Base-by-base conservation (phyloP, 2,329 filamentous ascomycete species). In the Ilyonectria robusta region DNA sequence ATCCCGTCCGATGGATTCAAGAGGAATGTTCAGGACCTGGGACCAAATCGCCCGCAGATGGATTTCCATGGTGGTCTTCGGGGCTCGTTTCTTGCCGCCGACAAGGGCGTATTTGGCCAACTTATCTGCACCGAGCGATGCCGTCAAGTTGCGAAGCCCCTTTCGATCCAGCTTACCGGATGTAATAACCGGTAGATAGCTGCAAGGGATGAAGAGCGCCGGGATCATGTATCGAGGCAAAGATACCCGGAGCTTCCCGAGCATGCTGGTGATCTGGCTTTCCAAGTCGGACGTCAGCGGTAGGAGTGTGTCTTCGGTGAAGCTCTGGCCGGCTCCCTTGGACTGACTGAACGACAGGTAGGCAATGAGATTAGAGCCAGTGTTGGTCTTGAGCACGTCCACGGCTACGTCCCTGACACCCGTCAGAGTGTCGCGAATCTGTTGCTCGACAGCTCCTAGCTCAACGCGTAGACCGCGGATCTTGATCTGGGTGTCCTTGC, bases 11-110 rank as follows among this genome's bases (percentile, higher is more conserved):
- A 85, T 82, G 3, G 71, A 64, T 2, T 79, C 72, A 15, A 75
- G 60, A 1, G 74, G 67, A 4, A 83, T 68, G 3, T 70, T 70
- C 5, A 85, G 76, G 0, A 82, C 71, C 0, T 77, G 72, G 5
- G 76, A 74, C 83, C 84, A 85, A 29, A 81, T 72, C 19, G 62
- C 53, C 15, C 74, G 78, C n/a, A 84, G 67, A 0, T 72, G 72
- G 9, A 54, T 35, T 35, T 78, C 29, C 11, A 53, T 21, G 13
- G 35, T 15, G 2, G 60, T 59, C 17, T 57, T 42, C 33, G 56
- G 54, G 3, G 62, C 47, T 4, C 19, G 55, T 26, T 67, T 67
- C 11, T 50, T 50, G 4, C 29, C 19, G 8, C 23, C 9, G 17
- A 50, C 44, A 15, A 40, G 56, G 4, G 56, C 29, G 21, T 59